Evolutionary conservation across 2,329 filamentous ascomycete species (phyloP), one percentile per base, ranked within the genome.

Genomic region (Diaporthe sp.): DNA sequence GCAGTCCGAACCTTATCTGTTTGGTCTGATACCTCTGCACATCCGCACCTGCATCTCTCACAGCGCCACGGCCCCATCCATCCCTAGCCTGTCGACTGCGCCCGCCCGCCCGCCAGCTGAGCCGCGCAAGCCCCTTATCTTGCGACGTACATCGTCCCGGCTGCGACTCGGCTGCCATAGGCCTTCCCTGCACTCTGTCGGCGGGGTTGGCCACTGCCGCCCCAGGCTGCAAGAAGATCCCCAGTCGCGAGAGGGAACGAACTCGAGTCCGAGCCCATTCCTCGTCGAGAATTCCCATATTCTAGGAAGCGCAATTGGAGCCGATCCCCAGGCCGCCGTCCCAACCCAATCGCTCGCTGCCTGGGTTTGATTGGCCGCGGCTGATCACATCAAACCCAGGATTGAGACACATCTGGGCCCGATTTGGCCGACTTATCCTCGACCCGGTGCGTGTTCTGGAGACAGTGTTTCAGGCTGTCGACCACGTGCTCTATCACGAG

Each of bases 291-390:
- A 19, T 37, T 25, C 19, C 25, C 22, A 19, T 19, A 13, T 10
- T 35, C 35, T 22, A 19, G 17, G 30, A 37, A n/a, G 61, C 61
- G 42, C 61, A 66, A 35, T 13, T 66, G 61, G 42, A 50, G 61
- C 61, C 61, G 44, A 37, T 51, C 22, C 2, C 44, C 44, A 30
- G 44, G 37, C 59, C 42, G 61, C 59, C 61, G 42, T 66, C 61
- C 61, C 42, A 70, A 44, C 12, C 50, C 50, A n/a, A 17, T 10
- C 37, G 39, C 27, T n/a, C 9, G 30, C 25, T 71, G 55, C 69
- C 69, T 71, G 30, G 22, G 42, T 44, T 50, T 71, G 55, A 70
- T 61, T 71, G 69, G 69, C 55, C 55, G 69, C 50, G 51, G 27
- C 47, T 25, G 51, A 70, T 22, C 59, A 63, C 66, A 50, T 47